Evolutionary conservation across 768 basidiomycete genomes (phyloP).

Genomic region (Neoboletus brunneissimus): DNA sequence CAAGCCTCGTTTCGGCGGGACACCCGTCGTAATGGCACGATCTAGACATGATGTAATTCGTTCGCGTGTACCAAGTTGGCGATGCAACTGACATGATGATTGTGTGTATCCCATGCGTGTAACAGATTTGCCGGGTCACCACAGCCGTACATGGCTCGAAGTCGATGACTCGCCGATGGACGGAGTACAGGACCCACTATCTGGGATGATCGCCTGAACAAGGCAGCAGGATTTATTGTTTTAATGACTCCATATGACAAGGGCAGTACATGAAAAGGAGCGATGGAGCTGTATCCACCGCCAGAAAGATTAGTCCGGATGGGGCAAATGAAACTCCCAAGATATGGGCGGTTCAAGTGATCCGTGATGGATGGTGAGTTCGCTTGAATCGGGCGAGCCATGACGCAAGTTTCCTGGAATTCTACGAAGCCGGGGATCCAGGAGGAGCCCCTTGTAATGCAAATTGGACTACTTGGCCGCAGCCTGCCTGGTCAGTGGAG

Average conservation of each 20-base stretch:
- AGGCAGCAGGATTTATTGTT: neutral
- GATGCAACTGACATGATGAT: conserved; percentile 6
- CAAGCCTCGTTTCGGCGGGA: conserved; percentile 22
- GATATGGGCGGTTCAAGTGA: neutral
- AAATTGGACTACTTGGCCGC: neutral
- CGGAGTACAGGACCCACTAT: neutral
- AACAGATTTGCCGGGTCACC: neutral
- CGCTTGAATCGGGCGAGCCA: neutral
- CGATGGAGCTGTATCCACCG: conserved; percentile 6
- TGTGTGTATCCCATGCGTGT: neutral
- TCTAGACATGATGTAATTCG: conserved; percentile 6
- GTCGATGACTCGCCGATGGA: neutral
- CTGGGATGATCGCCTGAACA: neutral
- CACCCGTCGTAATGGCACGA: conserved; percentile 7
- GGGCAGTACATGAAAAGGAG: conserved; percentile 11
- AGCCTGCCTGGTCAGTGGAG: neutral
- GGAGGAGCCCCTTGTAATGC: neutral
- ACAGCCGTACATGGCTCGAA: neutral
- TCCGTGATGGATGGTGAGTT: neutral
- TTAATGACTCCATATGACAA: neutral
- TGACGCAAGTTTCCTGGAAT: conserved; percentile 5
- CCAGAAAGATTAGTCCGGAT: neutral
- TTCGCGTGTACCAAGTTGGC: conserved; percentile 12
- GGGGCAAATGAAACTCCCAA: neutral
- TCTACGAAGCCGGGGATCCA: neutral